Conservation (phyloP, 1,284 basidiomycete species). For the Coniophora puteana region DNA sequence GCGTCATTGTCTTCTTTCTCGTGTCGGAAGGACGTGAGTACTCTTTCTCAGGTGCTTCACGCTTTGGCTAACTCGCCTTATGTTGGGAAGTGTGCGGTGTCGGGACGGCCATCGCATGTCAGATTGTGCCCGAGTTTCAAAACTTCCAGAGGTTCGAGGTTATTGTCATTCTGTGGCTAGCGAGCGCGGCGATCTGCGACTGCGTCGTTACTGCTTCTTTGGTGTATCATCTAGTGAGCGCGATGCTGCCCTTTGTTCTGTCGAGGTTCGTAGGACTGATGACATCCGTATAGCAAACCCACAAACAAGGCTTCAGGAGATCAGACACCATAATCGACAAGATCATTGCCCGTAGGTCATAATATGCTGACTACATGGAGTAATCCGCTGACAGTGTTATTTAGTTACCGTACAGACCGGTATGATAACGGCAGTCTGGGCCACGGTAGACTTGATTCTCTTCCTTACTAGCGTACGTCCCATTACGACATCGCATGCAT, state of each 20-base stretch:
- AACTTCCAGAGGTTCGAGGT: constrained; percentile 20
- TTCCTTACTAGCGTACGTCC: constrained; percentile 18
- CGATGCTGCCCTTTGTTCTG: neutral
- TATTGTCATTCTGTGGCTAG: constrained; percentile 20
- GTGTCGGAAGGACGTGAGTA: constrained; percentile 17
- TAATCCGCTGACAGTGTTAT: neutral
- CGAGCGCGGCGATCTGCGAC: constrained; percentile 12
- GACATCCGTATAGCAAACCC: neutral
- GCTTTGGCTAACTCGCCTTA: constrained; percentile 17
- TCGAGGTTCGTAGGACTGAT: neutral
- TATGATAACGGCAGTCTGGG: constrained; percentile 22
- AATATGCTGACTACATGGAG: neutral
- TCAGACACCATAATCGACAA: constrained; percentile 17
- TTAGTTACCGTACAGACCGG: constrained; percentile 27
- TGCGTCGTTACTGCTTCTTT: constrained; percentile 11
- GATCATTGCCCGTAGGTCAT: constrained; percentile 14
- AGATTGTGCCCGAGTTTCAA: constrained; percentile 14
- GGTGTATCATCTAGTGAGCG: constrained; percentile 14
- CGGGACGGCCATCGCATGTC: constrained; percentile 25
- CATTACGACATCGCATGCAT: too few relatives aligned
- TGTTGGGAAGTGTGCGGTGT: constrained; percentile 31
- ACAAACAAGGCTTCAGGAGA: constrained; percentile 13
- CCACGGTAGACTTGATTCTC: constrained; percentile 18
- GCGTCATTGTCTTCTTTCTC: constrained; percentile 18
- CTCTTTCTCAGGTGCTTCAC: neutral